A percentile compares a stretch with the other conserved stretches of the same genome.
Evolutionary conservation across 1,139 yeast genomes (phyloP).

Genomic region (Hemisphaericaspora xylofermentans): DNA sequence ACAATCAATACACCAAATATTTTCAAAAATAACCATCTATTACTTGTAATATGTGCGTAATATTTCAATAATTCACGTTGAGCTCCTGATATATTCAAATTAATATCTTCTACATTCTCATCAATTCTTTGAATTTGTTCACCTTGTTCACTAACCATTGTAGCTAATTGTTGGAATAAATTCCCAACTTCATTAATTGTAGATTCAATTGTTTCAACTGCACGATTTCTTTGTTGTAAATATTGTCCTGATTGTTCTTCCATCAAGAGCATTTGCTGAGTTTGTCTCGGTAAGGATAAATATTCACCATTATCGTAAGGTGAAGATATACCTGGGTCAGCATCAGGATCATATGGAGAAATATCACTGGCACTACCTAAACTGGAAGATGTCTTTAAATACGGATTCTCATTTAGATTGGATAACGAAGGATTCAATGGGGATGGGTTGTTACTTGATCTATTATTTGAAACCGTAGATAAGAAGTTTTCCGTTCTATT

Average conservation of each 20-base stretch:
- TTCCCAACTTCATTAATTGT: conserved; percentile 97
- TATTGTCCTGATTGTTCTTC: conserved; percentile 77
- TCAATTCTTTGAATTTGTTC: conserved; percentile 95
- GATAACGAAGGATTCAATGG: conserved; percentile 20
- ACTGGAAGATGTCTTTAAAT: conserved; percentile 22
- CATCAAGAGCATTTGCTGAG: conserved; percentile 68
- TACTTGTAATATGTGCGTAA: conserved; percentile 82
- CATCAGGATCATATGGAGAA: conserved; percentile 15
- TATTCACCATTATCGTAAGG: conserved; percentile 38
- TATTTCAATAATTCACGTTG: conserved; percentile 90
- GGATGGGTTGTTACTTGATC: conserved; percentile 25
- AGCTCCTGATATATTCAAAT: conserved; percentile 86
- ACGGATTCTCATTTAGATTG: conserved; percentile 42
- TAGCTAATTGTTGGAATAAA: conserved; percentile 89
- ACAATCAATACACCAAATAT: conserved; percentile 84
- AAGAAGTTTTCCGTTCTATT: conserved; percentile 83
- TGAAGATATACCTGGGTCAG: conserved; percentile 33
- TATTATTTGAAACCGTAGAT: conserved; percentile 44
- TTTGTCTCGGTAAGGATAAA: conserved; percentile 69
- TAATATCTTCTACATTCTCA: conserved; percentile 90
- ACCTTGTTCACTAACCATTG: conserved; percentile 98
- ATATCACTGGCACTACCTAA: conserved; percentile 2
- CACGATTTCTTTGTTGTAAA: conserved; percentile 79
- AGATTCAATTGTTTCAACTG: conserved; percentile 93
- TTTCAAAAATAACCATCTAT: conserved; percentile 88